Evolutionary conservation across 306 rosid genomes (phyloP), one percentile per base, ranked within the genome.

Genomic region (Sechiopsis laciniata): DNA sequence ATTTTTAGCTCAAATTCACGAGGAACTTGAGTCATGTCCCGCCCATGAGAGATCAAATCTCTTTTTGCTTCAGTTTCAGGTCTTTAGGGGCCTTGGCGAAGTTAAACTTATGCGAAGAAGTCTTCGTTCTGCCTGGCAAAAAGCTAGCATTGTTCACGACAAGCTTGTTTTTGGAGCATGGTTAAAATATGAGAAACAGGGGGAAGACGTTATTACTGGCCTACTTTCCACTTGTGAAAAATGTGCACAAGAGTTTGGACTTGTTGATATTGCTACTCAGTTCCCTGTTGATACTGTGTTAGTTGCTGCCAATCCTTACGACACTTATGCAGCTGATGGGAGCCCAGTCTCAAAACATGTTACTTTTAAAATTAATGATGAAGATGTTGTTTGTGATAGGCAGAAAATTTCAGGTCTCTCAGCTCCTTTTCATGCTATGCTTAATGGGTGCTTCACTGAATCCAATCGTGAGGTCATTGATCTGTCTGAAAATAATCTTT

Each of bases 1-100:
- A 83, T 87, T 89, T 76, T 84, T 92, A 74, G 94, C 97, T 78
- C 97, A 89, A 89, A 89, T 92, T 81, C 97, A 92, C 76, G 96
- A 92, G 83, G 95, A 92, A 79, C 97, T 92, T 15, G 96, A 89
- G 85, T 82, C 85, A 9, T 92, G 96, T 78, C 71, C 90, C 66
- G 83, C 79, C 12, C 85, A 83, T 74, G 96, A 87, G 65, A 83
- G 87, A 79, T 85, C 97, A 42, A 89, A 84, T 77, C 92, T 89
- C 80, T 87, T 78, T 85, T 77, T 92, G 84, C 80, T 88, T 72
- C 96, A 92, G 60, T 88, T 83, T 65, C 97, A 89, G 82, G 88
- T 92, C 82, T 92, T 89, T 83, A 88, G 83, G 76, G 96, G 97
- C 75, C 88, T 88, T 75, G 90, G 96, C 42, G 96, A 92, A 79